These are phyloP conservation scores for Talaromyces ruber DNA, from an alignment of 495 filamentous ascomycete genomes.

Conservation along the genomic window DNA sequence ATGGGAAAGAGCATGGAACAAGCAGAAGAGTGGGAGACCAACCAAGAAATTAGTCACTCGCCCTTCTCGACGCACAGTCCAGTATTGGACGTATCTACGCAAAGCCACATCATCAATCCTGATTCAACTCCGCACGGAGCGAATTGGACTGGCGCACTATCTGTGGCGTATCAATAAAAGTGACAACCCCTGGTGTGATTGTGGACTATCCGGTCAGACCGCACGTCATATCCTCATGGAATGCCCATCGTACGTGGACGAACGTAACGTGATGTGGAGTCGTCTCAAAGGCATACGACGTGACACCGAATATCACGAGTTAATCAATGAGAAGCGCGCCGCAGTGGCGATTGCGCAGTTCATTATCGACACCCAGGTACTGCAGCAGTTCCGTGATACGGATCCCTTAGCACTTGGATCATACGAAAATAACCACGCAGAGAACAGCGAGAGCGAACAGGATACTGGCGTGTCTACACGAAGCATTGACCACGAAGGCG, in stretches of 20 bases:
- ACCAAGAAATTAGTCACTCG: slow-evolving; percentile 8
- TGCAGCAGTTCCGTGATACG: no score
- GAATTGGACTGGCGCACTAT: slow-evolving; percentile 21
- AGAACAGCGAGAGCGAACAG: neutral
- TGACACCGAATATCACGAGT: slow-evolving; percentile 18
- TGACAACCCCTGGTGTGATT: slow-evolving; percentile 18
- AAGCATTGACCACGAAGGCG: neutral
- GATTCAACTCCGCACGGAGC: slow-evolving; percentile 22
- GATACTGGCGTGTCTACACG: neutral
- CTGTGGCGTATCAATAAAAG: slow-evolving; percentile 21
- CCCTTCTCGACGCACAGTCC: neutral
- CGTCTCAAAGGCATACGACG: slow-evolving; percentile 16
- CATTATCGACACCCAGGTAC: slow-evolving; percentile 8
- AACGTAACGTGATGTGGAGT: neutral
- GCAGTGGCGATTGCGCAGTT: slow-evolving; percentile 22
- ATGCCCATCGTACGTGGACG: slow-evolving; percentile 5
- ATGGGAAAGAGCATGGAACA: slow-evolving; percentile 3
- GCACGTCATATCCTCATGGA: slow-evolving; percentile 22
- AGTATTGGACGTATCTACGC: slow-evolving; percentile 8
- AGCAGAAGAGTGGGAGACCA: neutral
- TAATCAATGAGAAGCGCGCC: slow-evolving; percentile 16
- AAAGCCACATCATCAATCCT: slow-evolving; percentile 21
- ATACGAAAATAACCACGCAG: neutral
- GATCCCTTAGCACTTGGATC: no score
- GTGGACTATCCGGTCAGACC: slow-evolving; percentile 15